A percentile compares a stretch with the other conserved stretches of the same genome.
phyloP scores from a whole-genome alignment of 1,139 yeast species.

The Suhomyces maxii region DNA sequence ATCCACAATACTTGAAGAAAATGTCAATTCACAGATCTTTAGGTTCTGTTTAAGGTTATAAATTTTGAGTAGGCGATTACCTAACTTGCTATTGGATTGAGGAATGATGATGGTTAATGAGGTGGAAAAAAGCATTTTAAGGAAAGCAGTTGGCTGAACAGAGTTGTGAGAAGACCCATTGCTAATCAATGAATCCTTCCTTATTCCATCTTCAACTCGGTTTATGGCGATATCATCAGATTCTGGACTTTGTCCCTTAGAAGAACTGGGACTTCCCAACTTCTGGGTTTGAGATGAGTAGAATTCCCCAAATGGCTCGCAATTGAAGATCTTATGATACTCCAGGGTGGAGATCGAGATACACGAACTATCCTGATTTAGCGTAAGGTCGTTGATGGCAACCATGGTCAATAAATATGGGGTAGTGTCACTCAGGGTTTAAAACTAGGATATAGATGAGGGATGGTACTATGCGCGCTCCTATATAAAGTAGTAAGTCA shows the following conservation, averaged over 20 bases:
- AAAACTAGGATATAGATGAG: too few species aligned
- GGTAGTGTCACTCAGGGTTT: too few species aligned
- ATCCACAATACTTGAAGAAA: constrained; percentile 60
- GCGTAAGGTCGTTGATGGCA: constrained; percentile 39
- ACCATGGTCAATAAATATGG: constrained; percentile 9
- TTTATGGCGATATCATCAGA: neutral
- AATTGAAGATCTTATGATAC: constrained; percentile 42
- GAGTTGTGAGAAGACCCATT: constrained; percentile 2
- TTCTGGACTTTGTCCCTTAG: neutral
- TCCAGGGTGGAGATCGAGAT: constrained; percentile 38
- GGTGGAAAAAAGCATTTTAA: constrained; percentile 69
- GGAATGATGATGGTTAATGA: constrained; percentile 67
- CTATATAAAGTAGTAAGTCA: too few species aligned
- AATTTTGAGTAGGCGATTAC: constrained; percentile 55
- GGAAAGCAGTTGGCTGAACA: constrained; percentile 29
- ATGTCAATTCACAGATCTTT: constrained; percentile 68
- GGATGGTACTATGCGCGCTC: too few species aligned
- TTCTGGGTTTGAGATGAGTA: constrained; percentile 23
- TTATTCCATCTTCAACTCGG: neutral
- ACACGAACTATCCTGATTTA: constrained; percentile 48
- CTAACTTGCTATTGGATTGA: constrained; percentile 39
- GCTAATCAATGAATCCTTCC: neutral
- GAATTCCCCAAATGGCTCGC: constrained; percentile 52
- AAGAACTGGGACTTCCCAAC: neutral
- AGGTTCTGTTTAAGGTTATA: constrained; percentile 68